Evolutionary conservation across 345 rosid genomes (phyloP), one percentile per base, ranked within the genome.

Genomic region (Brassica juncea): DNA sequence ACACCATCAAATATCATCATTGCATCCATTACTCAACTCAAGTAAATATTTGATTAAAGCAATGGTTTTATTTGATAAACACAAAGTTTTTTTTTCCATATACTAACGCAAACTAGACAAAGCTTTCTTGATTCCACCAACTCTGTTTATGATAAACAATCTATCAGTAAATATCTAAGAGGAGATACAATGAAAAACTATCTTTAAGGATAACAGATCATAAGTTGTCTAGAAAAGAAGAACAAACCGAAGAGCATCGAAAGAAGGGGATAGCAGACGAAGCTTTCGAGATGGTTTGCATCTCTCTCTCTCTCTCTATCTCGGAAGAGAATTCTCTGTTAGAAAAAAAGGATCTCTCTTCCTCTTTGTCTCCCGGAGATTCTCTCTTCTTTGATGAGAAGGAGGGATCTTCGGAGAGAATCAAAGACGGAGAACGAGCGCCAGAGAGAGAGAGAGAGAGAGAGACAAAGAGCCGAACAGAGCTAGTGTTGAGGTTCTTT

Each of bases 341-440:
- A 37, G 44, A 37, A 1, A 2, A 37, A 37, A 8, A 37, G 44
- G 44, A 37, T 37, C 11, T 37, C 44, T 37, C 49, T 42, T 42
- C 49, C 49, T 42, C 49, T 42, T 10, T 42, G 14, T 42, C 49
- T 42, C 49, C 49, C 49, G 1, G 49, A 42, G 12, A 42, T n/a
- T 2, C 55, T 47, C 16, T 47, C 55, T 14, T 47, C 55, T 47
- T n/a, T 47, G 49, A 42, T 34, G 2, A 34, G 7, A 34, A 34
- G 37, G 37, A 34, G 37, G 47, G 47, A 35, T 42, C 47, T 39
- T 39, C 12, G 47, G 44, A 31, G 5, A 65, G 23, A 30, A 72
- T 73, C 39, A 19, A 19, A 19, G 31, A 62, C 65, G 66, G 60
- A 37, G 81, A 72, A 57, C 14, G 19, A 49, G 19, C 57, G 57